Base-by-base conservation (phyloP, 371 early-diverging fungal genomes). In the Lichtheimia ramosa region DNA sequence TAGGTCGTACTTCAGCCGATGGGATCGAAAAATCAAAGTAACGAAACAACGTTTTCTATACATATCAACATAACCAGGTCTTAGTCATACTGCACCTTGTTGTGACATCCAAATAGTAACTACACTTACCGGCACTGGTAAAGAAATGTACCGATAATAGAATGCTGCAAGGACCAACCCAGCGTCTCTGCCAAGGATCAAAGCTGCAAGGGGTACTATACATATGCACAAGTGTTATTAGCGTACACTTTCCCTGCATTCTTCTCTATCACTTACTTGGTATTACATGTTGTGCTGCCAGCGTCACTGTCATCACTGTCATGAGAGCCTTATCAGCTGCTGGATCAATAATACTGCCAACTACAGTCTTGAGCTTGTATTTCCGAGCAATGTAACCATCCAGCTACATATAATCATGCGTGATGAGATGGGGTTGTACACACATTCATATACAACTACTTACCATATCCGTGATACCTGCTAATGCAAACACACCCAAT, bases 281-380 rank as follows among this genome's bases (percentile, higher is more conserved):
- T 52, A 98, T 63, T 51, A 93, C 72, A 13, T 85, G 84, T 27
- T 87, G 83, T 66, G 83, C 83, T 4, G 88, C 83, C 55, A 97
- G 69, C 24, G 95, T 88, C 3, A 95, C 79, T 10, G 94, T 92
- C 72, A 97, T 69, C 12, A 90, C 86, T 0, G 96, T 94, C 96
- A 97, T 95, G 21, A 98, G 70, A 3, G 89, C 84, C 72, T 98
- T 98, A 75, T 98, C 98, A 4, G 97, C 97, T n/a, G 91, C 86
- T 3, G 98, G 98, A 65, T 98, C 98, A 48, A 97, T 83, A 20
- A 95, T 91, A 0, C 93, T 91, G 5, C 98, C 98, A 16, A 96
- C 75, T 34, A 90, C 76, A 12, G 93, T 92, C 65, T 86, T 86
- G 88, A 92, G 86, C 50, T 94, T 89, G 69, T 85, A 97, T 48